These are phyloP conservation scores for Cucurbita moschata DNA, from an alignment of 306 rosid species.

Conservation along the genomic window DNA sequence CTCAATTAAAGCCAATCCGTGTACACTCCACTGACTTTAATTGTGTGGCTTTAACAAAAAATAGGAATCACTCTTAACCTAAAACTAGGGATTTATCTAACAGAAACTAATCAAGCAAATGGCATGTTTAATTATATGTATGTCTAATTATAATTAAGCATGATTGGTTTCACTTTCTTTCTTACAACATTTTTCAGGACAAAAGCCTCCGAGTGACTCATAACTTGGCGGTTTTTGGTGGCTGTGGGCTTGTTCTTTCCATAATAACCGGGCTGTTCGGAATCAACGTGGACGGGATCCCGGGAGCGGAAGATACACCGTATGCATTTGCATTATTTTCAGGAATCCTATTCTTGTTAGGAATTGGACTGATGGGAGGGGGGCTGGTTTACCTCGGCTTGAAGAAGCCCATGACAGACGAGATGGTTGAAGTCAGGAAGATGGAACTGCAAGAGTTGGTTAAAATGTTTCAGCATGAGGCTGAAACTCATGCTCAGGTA, in stretches of 20 bases:
- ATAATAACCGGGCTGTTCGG: slow-evolving; percentile 80
- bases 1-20: no score
- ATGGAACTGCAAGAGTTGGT: slow-evolving; percentile 69
- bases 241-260: slow-evolving; percentile 72
- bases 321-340: slow-evolving; percentile 77
- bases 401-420: slow-evolving; percentile 41
- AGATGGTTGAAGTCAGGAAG: slow-evolving; percentile 57
- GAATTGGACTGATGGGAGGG: slow-evolving; percentile 34
- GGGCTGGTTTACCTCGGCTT: slow-evolving; percentile 66
- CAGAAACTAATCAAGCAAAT: neutral
- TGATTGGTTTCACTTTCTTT: neutral
- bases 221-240: slow-evolving; percentile 70
- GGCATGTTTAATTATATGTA: neutral
- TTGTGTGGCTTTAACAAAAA: no score
- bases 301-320: slow-evolving; percentile 50
- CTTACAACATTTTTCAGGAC: slow-evolving; percentile 35
- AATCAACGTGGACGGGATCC: slow-evolving; percentile 88
- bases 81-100: no score
- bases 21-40: no score
- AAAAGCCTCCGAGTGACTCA: slow-evolving; percentile 83
- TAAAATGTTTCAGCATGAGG: slow-evolving; percentile 78
- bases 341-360: slow-evolving; percentile 39
- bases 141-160: neutral
- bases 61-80: no score
- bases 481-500: slow-evolving; percentile 81